Conservation (phyloP, 2,329 filamentous ascomycete genomes). For the Hypoxylon sp. region DNA sequence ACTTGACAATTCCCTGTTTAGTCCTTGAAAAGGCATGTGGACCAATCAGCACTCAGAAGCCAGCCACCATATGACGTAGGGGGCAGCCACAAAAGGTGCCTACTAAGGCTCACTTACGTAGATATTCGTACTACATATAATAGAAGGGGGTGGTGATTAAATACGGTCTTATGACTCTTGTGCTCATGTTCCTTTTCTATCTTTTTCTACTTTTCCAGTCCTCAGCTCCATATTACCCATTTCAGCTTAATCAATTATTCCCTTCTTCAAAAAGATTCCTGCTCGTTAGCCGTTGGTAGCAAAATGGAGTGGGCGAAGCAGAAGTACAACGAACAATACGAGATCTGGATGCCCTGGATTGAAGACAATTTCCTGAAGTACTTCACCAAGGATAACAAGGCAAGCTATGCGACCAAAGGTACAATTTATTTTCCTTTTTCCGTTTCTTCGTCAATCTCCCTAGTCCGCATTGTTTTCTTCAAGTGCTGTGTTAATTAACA, state of each 20-base stretch:
- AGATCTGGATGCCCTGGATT: constrained; percentile 82
- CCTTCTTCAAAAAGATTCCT: not conserved
- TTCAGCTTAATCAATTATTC: not conserved
- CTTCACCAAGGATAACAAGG: constrained; percentile 84
- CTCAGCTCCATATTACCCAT: not conserved
- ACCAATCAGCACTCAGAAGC: constrained; percentile 28
- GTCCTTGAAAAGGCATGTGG: constrained; percentile 10
- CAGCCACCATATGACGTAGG: constrained; percentile 44
- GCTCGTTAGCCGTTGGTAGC: not conserved
- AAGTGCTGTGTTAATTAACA: no score
- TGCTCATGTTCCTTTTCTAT: not conserved
- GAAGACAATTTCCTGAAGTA: constrained; percentile 80
- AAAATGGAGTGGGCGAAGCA: constrained; percentile 70
- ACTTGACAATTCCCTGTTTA: constrained; percentile 40
- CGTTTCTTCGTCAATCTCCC: constrained; percentile 1
- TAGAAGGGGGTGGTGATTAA: not conserved
- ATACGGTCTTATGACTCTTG: not conserved
- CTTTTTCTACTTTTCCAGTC: not conserved
- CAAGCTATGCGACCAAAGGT: constrained; percentile 79
- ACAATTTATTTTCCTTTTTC: constrained; percentile 44
- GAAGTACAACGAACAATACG: constrained; percentile 80
- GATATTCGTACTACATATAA: not conserved
- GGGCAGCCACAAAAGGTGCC: constrained; percentile 29
- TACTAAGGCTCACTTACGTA: constrained; percentile 24
- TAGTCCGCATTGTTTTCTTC: no score